Base-by-base conservation (phyloP, 768 basidiomycete species). In the Rhodosporidiobolus sp. region DNA sequence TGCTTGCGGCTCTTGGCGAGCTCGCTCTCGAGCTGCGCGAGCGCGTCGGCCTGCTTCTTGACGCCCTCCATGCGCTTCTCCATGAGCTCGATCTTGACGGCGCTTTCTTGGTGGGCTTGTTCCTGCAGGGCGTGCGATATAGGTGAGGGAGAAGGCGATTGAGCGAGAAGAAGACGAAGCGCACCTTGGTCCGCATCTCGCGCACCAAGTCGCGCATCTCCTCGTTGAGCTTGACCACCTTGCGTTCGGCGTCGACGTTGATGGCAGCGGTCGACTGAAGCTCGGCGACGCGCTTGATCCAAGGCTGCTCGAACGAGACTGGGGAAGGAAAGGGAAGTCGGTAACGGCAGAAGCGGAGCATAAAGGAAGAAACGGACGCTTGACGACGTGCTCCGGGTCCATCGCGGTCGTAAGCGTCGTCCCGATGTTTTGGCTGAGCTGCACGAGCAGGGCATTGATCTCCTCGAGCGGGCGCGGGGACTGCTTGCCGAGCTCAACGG, bases 21-120 rank as follows among this genome's bases (percentile, higher is more conserved):
- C 77, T 94, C 89, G 45, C 79, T 82, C 82, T 97, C 94, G 28
- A 98, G 86, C 71, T 92, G 90, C 22, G 84, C 81, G 63, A 97
- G 38, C 38, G 14, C 83, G 67, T 97, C 95, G 8, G 89, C 88
- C 82, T 84, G 77, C 80, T 90, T 92, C 85, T 92, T 94, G 72
- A 88, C 89, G 3, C 88, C 86, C 79, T 98, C 94, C 85, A 94
- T 88, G 45, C 93, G 87, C 57, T 94, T 88, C 79, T 96, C 94
- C 87, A 98, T 90, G 22, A 94, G 85, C 80, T 97, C 92, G 67
- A 97, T 92, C 84, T 94, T 97, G 66, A 97, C 94, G 4, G 84
- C 83, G 9, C 88, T 84, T 79, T 98, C 96, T 80, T 97, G 93
- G 48, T 92, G 88, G 34, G 82, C 85, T 84, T 96, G 93, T 73